A percentile compares a stretch with the other conserved stretches of the same genome.
Evolutionary conservation across 1,284 basidiomycete genomes (phyloP).

Genomic region (Coriolopsis trogii): DNA sequence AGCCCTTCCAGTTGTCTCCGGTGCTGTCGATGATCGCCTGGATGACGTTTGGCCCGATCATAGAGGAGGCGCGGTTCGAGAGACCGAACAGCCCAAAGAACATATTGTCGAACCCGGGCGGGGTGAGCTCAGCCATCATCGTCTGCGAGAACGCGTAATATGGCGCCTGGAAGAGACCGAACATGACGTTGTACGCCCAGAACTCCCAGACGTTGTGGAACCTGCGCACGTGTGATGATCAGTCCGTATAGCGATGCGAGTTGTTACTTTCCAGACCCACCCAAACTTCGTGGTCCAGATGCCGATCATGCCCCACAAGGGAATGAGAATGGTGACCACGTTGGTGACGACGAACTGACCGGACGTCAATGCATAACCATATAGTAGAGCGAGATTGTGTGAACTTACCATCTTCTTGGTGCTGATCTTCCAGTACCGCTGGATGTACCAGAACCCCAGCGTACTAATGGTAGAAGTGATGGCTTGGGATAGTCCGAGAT

Average conservation of each 20-base stretch:
- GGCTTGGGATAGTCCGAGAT: slow-evolving; percentile 75
- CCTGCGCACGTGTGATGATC: slow-evolving; percentile 35
- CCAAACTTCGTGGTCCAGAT: slow-evolving; percentile 80
- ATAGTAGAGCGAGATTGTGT: too few species aligned
- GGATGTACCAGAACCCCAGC: slow-evolving; percentile 80
- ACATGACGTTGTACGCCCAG: slow-evolving; percentile 83
- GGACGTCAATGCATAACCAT: too few species aligned
- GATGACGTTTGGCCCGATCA: slow-evolving; percentile 80
- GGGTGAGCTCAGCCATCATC: slow-evolving; percentile 85
- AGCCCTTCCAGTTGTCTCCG: slow-evolving; percentile 80
- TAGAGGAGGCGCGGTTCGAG: slow-evolving; percentile 80
- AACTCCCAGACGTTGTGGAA: slow-evolving; percentile 88
- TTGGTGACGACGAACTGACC: slow-evolving; percentile 81
- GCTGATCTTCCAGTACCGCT: slow-evolving; percentile 72
- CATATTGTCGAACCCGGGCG: slow-evolving; percentile 85
- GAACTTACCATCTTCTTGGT: slow-evolving; percentile 73
- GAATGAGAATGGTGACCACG: slow-evolving; percentile 75
- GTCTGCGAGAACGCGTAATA: slow-evolving; percentile 87
- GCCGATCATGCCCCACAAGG: slow-evolving; percentile 87
- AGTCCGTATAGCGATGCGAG: slow-evolving; percentile 11
- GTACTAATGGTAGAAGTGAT: slow-evolving; percentile 72
- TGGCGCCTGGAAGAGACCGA: slow-evolving; percentile 84
- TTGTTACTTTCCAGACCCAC: too few species aligned
- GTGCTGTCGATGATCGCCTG: slow-evolving; percentile 77
- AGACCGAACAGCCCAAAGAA: slow-evolving; percentile 85